phyloP scores from a whole-genome alignment of 2,329 filamentous ascomycete genomes.

The Aspergillus fischeri region DNA sequence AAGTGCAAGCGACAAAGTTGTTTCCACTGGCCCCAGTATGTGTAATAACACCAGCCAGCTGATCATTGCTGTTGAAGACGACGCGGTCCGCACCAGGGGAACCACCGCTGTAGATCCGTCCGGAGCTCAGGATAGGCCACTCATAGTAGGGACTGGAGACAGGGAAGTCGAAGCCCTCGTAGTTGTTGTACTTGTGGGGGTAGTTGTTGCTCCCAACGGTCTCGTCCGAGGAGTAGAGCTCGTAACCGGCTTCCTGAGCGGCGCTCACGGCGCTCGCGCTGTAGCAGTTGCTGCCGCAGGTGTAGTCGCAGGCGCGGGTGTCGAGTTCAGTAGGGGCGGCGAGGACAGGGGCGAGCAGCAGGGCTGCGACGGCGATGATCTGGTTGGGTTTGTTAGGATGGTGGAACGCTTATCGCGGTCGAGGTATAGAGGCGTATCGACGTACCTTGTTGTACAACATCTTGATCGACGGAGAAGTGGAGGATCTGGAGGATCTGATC shows the following conservation, averaged over 20 bases:
- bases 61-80: conserved; percentile 55
- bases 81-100: conserved; percentile 65
- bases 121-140: conserved; percentile 54
- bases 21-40: conserved; percentile 67
- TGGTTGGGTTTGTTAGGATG: background rate
- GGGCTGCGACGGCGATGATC: conserved; percentile 6
- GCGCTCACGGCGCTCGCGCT: conserved; percentile 45
- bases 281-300: conserved; percentile 55
- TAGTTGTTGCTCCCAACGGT: conserved; percentile 42
- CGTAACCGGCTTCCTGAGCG: conserved; percentile 51
- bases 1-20: conserved; percentile 60
- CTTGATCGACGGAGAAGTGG: conserved; percentile 4
- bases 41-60: conserved; percentile 62
- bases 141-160: conserved; percentile 59
- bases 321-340: conserved; percentile 29
- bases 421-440: background rate
- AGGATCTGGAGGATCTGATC: background rate
- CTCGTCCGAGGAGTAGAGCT: conserved; percentile 42
- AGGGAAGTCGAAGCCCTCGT: conserved; percentile 59
- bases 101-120: conserved; percentile 53
- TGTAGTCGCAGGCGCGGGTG: conserved; percentile 45
- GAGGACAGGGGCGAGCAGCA: conserved; percentile 21
- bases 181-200: conserved; percentile 59
- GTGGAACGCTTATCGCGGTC: background rate
- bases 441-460: conserved; percentile 25